Conservation (phyloP, 2,329 filamentous ascomycete species). For the Colletotrichum godetiae region DNA sequence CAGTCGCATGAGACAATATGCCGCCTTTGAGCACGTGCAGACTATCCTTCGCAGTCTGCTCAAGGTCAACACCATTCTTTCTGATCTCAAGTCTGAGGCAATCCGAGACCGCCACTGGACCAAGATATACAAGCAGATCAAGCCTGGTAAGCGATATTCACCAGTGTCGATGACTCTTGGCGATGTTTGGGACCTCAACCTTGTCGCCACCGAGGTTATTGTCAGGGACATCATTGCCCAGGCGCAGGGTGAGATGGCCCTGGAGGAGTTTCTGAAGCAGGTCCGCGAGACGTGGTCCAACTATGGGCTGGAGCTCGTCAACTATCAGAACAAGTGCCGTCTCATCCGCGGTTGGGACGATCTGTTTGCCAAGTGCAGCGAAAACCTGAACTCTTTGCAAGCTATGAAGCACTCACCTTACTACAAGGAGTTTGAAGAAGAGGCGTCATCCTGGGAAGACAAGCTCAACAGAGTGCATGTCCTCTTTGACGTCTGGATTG, state of each 20-base stretch:
- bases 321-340: conserved; percentile 98
- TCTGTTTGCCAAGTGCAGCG: conserved; percentile 96
- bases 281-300: conserved; percentile 97
- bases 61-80: conserved; percentile 89
- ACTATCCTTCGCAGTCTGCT: conserved; percentile 87
- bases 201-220: conserved; percentile 85
- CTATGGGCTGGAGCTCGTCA: conserved; percentile 92
- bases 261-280: conserved; percentile 97
- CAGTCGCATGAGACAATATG: conserved; percentile 98
- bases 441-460: conserved; percentile 96
- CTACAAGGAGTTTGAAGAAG: conserved; percentile 99
- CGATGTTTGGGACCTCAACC: conserved; percentile 97
- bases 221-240: conserved; percentile 95
- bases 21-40: conserved; percentile 99
- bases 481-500: conserved; percentile 99
- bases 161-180: conserved; percentile 95
- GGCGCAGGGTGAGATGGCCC: conserved; percentile 96
- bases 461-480: conserved; percentile 97
- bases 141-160: conserved; percentile 92
- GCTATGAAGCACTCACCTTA: conserved; percentile 99
- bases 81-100: conserved; percentile 94
- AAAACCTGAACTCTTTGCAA: conserved; percentile 96
- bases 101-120: conserved; percentile 97
- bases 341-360: conserved; percentile 99
- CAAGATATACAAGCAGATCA: conserved; percentile 96